Evolutionary conservation across 139 green algal genomes (phyloP).

Genomic region (Zygnema cylindricum): DNA sequence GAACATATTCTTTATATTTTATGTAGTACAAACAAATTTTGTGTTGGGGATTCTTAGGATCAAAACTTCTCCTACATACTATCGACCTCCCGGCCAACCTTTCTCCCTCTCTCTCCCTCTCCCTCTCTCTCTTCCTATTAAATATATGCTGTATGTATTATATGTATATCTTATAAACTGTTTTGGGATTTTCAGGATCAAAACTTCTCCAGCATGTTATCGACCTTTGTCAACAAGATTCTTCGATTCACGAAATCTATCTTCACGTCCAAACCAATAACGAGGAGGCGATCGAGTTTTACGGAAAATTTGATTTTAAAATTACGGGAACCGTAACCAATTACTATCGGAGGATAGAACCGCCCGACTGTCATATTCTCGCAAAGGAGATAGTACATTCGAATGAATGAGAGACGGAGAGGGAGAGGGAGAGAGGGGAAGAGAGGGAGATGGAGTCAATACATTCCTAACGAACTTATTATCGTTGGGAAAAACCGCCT

Average conservation of each 20-base stretch:
- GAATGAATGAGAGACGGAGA: no score
- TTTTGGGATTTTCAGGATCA: slow-evolving; percentile 64
- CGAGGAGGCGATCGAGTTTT: slow-evolving; percentile 77
- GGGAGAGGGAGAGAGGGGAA: no score
- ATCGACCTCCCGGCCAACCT: background rate
- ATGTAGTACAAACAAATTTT: no score
- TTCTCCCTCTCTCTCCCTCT: background rate
- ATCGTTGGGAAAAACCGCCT: no score
- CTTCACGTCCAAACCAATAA: slow-evolving; percentile 82
- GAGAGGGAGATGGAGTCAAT: no score
- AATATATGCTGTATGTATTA: no score
- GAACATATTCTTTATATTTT: no score
- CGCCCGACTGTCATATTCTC: slow-evolving; percentile 62
- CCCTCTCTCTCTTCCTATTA: background rate
- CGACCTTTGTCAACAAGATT: slow-evolving; percentile 53
- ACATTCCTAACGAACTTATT: no score
- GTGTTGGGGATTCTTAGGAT: no score
- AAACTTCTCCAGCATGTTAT: slow-evolving; percentile 68
- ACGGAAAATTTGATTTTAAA: slow-evolving; percentile 71
- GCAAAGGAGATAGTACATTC: no score
- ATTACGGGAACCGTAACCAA: slow-evolving; percentile 66
- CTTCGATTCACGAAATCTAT: slow-evolving; percentile 73
- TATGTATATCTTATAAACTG: no score
- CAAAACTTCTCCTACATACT: no score
- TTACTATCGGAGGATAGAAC: slow-evolving; percentile 77